These are phyloP conservation scores for Amyloporia xantha DNA, from an alignment of 768 basidiomycete genomes.

Conservation along the genomic window DNA sequence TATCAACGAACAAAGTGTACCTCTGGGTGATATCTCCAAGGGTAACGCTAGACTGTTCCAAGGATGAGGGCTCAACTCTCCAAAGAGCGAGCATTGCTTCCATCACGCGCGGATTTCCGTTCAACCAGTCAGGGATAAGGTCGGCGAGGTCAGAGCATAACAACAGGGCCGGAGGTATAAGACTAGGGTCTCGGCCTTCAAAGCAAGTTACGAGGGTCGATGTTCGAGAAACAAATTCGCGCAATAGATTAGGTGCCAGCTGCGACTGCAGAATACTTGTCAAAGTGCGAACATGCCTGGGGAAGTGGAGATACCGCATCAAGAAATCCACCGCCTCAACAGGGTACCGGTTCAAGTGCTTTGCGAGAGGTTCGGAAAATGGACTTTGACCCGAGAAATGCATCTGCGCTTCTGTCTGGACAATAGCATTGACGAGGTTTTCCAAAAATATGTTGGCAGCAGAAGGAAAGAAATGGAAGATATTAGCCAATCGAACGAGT, in stretches of 20 bases:
- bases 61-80: slow-evolving; percentile 40
- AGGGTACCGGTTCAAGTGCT: slow-evolving; percentile 89
- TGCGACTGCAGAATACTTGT: slow-evolving; percentile 76
- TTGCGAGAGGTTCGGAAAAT: slow-evolving; percentile 88
- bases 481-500: slow-evolving; percentile 91
- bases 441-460: slow-evolving; percentile 91
- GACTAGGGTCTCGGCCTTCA: slow-evolving; percentile 39
- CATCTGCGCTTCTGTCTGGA: slow-evolving; percentile 87
- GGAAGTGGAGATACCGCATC: slow-evolving; percentile 67
- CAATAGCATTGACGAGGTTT: slow-evolving; percentile 78
- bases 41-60: slow-evolving; percentile 28
- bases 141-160: slow-evolving; percentile 72
- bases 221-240: slow-evolving; percentile 59
- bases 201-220: slow-evolving; percentile 49
- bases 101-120: slow-evolving; percentile 57
- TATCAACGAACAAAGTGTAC: slow-evolving; percentile 59
- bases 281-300: slow-evolving; percentile 76
- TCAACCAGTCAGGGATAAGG: slow-evolving; percentile 64
- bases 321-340: slow-evolving; percentile 82
- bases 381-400: slow-evolving; percentile 86
- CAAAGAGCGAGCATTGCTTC: slow-evolving; percentile 71
- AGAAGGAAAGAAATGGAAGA: slow-evolving; percentile 93
- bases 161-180: slow-evolving; percentile 64
- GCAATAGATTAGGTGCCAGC: slow-evolving; percentile 68
- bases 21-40: slow-evolving; percentile 50